A percentile compares a stretch with the other conserved stretches of the same genome.
Evolutionary conservation across 805 yeast species (phyloP).

Genomic region (Yarrowia porcina): DNA sequence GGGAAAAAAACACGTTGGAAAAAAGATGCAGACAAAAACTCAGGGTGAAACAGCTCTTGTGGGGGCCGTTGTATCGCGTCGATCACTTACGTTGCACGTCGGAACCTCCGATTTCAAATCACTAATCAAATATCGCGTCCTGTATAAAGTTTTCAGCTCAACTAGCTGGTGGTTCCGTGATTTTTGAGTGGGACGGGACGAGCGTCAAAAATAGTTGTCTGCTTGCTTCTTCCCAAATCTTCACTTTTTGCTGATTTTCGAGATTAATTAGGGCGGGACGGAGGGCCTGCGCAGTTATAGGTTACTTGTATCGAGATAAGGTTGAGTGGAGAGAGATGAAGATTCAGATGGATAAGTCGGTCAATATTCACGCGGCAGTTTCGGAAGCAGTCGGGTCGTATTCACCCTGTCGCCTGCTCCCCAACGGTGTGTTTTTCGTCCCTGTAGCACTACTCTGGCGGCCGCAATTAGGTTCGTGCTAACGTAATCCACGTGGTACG

Average conservation of each 20-base stretch:
- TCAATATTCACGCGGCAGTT: too few species aligned
- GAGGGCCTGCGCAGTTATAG: neutral
- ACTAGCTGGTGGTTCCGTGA: neutral
- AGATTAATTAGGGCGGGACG: neutral
- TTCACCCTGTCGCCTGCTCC: neutral
- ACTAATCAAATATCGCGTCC: neutral
- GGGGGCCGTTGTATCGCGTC: too few species aligned
- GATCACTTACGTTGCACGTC: neutral
- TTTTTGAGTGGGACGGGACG: neutral
- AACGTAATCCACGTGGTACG: slow-evolving; percentile 6
- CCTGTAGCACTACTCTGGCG: neutral
- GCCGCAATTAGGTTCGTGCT: neutral
- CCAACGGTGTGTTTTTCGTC: too few species aligned
- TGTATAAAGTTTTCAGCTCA: neutral
- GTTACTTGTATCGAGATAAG: neutral
- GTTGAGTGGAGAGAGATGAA: neutral
- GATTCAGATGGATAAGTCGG: too few species aligned
- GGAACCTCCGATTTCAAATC: neutral
- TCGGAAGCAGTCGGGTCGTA: too few species aligned
- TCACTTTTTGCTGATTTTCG: neutral
- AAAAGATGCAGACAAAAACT: too few species aligned
- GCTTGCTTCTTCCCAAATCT: neutral
- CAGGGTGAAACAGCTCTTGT: too few species aligned
- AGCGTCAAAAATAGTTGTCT: neutral
- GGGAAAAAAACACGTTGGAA: neutral